These are phyloP conservation scores for Perkinsela sp. DNA, from an alignment of 208 protist genomes.

Conservation along the genomic window DNA sequence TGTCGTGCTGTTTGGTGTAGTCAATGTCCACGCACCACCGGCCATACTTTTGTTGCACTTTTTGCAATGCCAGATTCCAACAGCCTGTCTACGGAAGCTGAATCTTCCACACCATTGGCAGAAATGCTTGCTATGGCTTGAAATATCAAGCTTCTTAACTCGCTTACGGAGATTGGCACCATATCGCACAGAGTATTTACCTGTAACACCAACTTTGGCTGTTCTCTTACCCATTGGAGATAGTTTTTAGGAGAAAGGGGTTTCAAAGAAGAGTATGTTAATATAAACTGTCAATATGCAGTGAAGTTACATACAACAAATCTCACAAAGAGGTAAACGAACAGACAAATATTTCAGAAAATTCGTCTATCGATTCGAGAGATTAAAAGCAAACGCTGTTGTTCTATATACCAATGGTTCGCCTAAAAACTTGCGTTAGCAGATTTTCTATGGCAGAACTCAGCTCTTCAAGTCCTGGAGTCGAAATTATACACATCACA, in stretches of 20 bases:
- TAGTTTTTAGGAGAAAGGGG: conserved; percentile 4
- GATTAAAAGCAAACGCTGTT: too few species aligned
- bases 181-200: conserved; percentile 96
- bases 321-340: conserved; percentile 7
- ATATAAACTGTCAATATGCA: conserved; percentile 6
- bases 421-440: too few species aligned
- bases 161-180: conserved; percentile 94
- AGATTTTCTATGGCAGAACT: too few species aligned
- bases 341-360: conserved; percentile 4
- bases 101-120: conserved; percentile 96
- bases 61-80: conserved; percentile 95
- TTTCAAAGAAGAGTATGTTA: conserved; percentile 3
- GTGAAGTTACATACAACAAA: conserved; percentile 5
- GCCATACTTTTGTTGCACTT: conserved; percentile 82
- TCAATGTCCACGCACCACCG: conserved; percentile 88
- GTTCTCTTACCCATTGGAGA: conserved; percentile 81
- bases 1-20: conserved; percentile 76
- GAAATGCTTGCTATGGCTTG: conserved; percentile 89
- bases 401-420: too few species aligned
- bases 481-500: neutral
- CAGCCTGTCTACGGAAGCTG: conserved; percentile 74
- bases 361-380: too few species aligned
- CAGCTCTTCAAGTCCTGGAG: neutral
- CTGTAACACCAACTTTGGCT: conserved; percentile 95
- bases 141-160: conserved; percentile 94